Evolutionary conservation across 306 rosid species (phyloP), one percentile per base, ranked within the genome.

Genomic region (Vigna hirtella): DNA sequence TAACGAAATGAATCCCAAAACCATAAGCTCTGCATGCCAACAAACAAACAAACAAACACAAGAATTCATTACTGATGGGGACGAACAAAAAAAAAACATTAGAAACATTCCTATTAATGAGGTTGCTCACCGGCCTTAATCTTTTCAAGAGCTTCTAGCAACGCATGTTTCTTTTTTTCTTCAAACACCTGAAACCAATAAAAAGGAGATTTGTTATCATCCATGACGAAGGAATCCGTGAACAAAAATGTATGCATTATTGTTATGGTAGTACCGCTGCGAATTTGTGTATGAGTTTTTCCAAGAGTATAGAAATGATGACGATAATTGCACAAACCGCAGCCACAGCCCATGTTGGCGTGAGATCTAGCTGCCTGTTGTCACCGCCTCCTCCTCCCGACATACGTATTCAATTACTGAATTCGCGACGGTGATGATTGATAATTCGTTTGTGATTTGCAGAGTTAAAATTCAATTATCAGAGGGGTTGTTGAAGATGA

Each of bases 261-360:
- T 22, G 5, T 53, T 34, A 66, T 32, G 16, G 30, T 26, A 2
- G 16, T 82, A 95, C 99, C 83, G 50, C 63, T 26, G 87, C 99
- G 49, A 93, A 3, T 81, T 53, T 63, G 50, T 93, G 97, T 82
- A 95, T 82, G 65, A 85, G 52, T 79, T 89, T 83, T 77, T 95
- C 99, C 57, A 95, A 51, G 6, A 78, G 2, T 43, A 95, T 93
- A 15, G 99, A 95, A 85, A 95, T 71, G 57, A 95, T 0, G 34
- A 95, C 86, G 76, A 95, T 91, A 10, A 84, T 14, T 0, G 97
- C 94, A 49, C 99, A 95, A 77, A 95, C 98, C 0, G 86, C 83
- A 15, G 99, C 86, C 32, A 95, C 96, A 2, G 99, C 97, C 98
- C 99, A 95, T 15, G 97, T 95, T 0, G 98, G 97, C 0, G 99